phyloP scores from a whole-genome alignment of 75 land plant species.

The Sequoia sempervirens region DNA sequence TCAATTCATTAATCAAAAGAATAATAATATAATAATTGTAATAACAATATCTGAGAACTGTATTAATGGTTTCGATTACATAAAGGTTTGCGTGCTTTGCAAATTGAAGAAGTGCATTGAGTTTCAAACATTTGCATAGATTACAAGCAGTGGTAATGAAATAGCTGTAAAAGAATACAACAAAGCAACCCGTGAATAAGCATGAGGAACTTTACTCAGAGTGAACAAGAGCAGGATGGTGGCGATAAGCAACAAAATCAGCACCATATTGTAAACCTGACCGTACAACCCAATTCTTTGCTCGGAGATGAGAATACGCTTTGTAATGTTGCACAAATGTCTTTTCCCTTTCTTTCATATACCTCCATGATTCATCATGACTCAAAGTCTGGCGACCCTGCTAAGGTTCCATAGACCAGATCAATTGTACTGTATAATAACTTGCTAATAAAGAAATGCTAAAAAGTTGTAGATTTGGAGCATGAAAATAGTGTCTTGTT shows the following conservation, averaged over 20 bases:
- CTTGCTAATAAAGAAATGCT: not conserved
- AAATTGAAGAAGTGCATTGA: not conserved
- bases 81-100: not conserved
- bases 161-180: conserved; percentile 2
- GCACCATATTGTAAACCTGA: conserved; percentile 77
- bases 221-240: conserved; percentile 89
- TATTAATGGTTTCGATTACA: not conserved
- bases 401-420: conserved; percentile 2
- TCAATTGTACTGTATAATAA: not conserved
- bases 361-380: conserved; percentile 45
- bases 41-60: not conserved
- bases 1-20: too few relatives aligned
- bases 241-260: conserved; percentile 79
- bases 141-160: not conserved
- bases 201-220: conserved; percentile 38
- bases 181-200: not conserved
- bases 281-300: conserved; percentile 76
- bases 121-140: not conserved
- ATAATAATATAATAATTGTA: not conserved
- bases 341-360: conserved; percentile 29
- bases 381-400: conserved; percentile 22
- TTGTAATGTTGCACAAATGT: conserved; percentile 45
- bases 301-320: conserved; percentile 73
- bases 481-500: not conserved
- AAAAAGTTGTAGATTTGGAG: not conserved